A percentile compares a stretch with the other conserved stretches of the same genome.
Evolutionary conservation across 768 basidiomycete species (phyloP).

Genomic region (Cytidiella melzeri): DNA sequence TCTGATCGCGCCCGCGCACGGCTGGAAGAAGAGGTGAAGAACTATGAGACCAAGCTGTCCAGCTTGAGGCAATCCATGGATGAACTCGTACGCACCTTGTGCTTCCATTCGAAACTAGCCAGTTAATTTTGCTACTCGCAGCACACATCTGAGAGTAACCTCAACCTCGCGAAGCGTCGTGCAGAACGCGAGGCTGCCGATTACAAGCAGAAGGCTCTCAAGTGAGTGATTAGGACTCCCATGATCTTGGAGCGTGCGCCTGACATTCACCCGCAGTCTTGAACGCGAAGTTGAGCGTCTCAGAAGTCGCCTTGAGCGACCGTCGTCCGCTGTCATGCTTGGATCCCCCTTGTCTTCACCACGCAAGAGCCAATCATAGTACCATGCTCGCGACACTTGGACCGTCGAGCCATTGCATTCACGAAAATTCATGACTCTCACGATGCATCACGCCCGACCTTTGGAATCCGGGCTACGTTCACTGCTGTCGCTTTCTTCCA

Average conservation of each 20-base stretch:
- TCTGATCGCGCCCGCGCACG: slow-evolving; percentile 54
- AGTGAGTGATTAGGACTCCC: slow-evolving; percentile 34
- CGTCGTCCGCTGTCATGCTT: slow-evolving; percentile 32
- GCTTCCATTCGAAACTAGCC: neutral
- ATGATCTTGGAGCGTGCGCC: slow-evolving; percentile 1
- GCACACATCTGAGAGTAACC: slow-evolving; percentile 66
- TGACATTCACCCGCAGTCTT: slow-evolving; percentile 34
- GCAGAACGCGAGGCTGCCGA: slow-evolving; percentile 75
- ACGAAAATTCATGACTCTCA: neutral
- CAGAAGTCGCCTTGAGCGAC: slow-evolving; percentile 56
- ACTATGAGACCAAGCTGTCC: slow-evolving; percentile 52
- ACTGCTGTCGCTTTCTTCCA: too few species aligned
- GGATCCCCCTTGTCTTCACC: slow-evolving; percentile 32
- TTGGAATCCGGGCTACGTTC: too few species aligned
- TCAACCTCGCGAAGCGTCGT: slow-evolving; percentile 66
- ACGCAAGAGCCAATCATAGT: slow-evolving; percentile 19
- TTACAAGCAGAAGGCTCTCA: slow-evolving; percentile 62
- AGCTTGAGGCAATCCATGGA: slow-evolving; percentile 56
- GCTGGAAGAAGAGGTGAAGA: slow-evolving; percentile 59
- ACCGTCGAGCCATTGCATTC: neutral
- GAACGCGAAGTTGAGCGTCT: slow-evolving; percentile 67
- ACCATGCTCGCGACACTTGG: neutral
- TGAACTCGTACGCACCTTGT: slow-evolving; percentile 42
- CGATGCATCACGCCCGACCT: too few species aligned
- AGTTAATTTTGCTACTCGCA: slow-evolving; percentile 22